A percentile compares a stretch with the other conserved stretches of the same genome.
These are phyloP conservation scores for Xylariaceae sp. DNA, from an alignment of 2,329 filamentous ascomycete genomes.

Conservation along the genomic window DNA sequence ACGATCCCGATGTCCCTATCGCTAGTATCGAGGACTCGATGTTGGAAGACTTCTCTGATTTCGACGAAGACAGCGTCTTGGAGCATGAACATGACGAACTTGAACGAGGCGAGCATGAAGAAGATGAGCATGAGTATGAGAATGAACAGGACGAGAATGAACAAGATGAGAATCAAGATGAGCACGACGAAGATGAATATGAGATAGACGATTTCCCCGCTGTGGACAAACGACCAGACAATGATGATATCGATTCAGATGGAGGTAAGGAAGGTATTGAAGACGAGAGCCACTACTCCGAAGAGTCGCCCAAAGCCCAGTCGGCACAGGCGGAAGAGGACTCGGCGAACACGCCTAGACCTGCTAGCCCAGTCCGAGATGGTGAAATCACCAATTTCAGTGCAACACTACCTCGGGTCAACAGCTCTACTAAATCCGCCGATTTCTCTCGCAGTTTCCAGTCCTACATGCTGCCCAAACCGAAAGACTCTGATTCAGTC, in stretches of 20 bases:
- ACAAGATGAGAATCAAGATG: slow-evolving; percentile 52
- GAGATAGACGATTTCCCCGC: slow-evolving; percentile 64
- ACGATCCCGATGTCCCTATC: slow-evolving; percentile 87
- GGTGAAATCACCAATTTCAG: slow-evolving; percentile 32
- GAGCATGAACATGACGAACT: slow-evolving; percentile 62
- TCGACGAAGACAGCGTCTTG: slow-evolving; percentile 56
- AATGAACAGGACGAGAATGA: slow-evolving; percentile 20
- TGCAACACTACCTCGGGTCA: slow-evolving; percentile 39
- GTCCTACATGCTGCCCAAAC: slow-evolving; percentile 45
- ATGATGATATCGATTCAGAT: slow-evolving; percentile 30
- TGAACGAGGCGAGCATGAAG: slow-evolving; percentile 44
- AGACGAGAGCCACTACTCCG: slow-evolving; percentile 55
- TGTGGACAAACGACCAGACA: slow-evolving; percentile 54
- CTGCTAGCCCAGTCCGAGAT: slow-evolving; percentile 38
- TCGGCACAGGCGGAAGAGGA: slow-evolving; percentile 39
- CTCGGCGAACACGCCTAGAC: slow-evolving; percentile 48
- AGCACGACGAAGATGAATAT: slow-evolving; percentile 62
- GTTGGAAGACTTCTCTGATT: slow-evolving; percentile 46
- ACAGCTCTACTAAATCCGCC: slow-evolving; percentile 32
- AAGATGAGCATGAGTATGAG: neutral
- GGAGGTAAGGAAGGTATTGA: slow-evolving; percentile 42
- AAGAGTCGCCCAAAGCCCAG: slow-evolving; percentile 35
- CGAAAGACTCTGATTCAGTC: slow-evolving; percentile 36
- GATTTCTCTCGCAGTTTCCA: slow-evolving; percentile 44
- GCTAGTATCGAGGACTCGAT: slow-evolving; percentile 75